Evolutionary conservation across 2,329 filamentous ascomycete genomes (phyloP).

Genomic region (Colletotrichum scovillei): DNA sequence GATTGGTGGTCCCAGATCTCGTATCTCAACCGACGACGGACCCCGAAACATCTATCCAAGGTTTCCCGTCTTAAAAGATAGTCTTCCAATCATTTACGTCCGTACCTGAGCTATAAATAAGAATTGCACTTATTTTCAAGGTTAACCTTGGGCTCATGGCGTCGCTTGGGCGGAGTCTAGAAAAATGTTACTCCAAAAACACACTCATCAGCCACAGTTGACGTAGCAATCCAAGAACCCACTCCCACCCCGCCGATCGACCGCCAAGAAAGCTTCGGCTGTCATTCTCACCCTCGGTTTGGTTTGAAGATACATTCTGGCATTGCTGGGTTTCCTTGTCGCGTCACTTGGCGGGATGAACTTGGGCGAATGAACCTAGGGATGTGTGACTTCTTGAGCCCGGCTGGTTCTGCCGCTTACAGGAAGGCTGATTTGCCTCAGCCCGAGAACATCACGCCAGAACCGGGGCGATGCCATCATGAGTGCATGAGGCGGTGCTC

Average conservation of each 20-base stretch:
- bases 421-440: not conserved
- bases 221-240: constrained; percentile 20
- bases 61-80: not conserved
- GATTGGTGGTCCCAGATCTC: constrained; percentile 13
- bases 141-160: not conserved
- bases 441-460: constrained; percentile 12
- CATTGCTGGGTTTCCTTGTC: not conserved
- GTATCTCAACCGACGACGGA: constrained; percentile 4
- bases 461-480: not conserved
- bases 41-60: not conserved
- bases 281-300: not conserved
- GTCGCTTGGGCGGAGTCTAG: constrained; percentile 11
- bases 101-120: constrained; percentile 27
- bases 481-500: constrained; percentile 21
- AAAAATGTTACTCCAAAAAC: constrained; percentile 7
- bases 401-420: not conserved
- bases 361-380: constrained; percentile 8
- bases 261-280: constrained; percentile 34
- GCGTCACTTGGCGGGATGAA: constrained; percentile 11
- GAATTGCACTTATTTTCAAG: not conserved
- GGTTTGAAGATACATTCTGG: too few relatives aligned
- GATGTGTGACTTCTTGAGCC: not conserved
- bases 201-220: constrained; percentile 30
- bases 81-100: constrained; percentile 14
- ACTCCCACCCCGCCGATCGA: constrained; percentile 14